phyloP scores from a whole-genome alignment of 2,329 filamentous ascomycete genomes.

The Parascedosporium putredinis region DNA sequence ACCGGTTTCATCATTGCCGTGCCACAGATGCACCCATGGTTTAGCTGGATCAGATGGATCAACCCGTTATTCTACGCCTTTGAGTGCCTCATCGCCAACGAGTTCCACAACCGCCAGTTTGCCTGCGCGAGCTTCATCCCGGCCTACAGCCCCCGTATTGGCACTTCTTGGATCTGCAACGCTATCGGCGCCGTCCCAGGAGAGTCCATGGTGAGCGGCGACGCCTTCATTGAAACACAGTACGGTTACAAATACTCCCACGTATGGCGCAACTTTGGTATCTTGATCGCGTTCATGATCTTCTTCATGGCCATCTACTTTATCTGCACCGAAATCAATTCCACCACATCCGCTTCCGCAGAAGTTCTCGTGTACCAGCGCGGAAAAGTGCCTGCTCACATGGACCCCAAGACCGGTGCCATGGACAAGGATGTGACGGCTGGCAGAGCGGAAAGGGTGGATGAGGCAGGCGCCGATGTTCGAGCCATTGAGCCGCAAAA shows the following conservation, averaged over 20 bases:
- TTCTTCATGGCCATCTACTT: constrained; percentile 57
- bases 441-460: constrained; percentile 41
- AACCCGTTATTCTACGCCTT: constrained; percentile 68
- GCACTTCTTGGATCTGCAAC: constrained; percentile 40
- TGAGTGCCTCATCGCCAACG: constrained; percentile 62
- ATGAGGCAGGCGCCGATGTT: constrained; percentile 16
- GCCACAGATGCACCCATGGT: constrained; percentile 59
- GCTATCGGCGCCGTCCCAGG: constrained; percentile 45
- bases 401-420: constrained; percentile 19
- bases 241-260: constrained; percentile 48
- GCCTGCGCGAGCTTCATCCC: constrained; percentile 43
- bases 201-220: constrained; percentile 44
- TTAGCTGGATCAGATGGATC: constrained; percentile 65
- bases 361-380: constrained; percentile 60
- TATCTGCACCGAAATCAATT: constrained; percentile 53
- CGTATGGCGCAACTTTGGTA: constrained; percentile 60
- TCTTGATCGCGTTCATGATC: constrained; percentile 53
- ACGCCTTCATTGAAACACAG: constrained; percentile 45
- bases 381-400: constrained; percentile 36
- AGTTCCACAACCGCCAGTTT: constrained; percentile 51
- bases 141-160: constrained; percentile 30
- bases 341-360: constrained; percentile 49
- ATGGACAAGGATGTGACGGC: constrained; percentile 21
- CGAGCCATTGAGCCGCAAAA: constrained; percentile 31
- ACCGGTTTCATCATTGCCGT: constrained; percentile 46